These are phyloP conservation scores for Candida loeiensis DNA, from an alignment of 805 yeast genomes.

Conservation along the genomic window DNA sequence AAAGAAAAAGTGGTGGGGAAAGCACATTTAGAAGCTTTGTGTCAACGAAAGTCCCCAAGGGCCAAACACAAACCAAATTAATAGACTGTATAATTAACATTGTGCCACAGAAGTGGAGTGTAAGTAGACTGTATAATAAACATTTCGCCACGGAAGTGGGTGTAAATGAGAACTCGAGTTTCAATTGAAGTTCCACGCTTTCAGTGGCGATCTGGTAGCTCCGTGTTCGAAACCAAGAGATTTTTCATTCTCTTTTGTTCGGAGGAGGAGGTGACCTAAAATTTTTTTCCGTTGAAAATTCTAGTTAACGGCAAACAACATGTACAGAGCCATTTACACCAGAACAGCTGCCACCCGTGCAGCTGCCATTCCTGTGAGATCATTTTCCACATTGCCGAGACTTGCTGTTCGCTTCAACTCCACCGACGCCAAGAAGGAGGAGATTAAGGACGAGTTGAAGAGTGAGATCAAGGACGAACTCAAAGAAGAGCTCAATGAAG, in stretches of 20 bases:
- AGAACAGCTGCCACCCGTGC: slow-evolving; percentile 17
- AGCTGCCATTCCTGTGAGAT: slow-evolving; percentile 15
- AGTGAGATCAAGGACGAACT: slow-evolving; percentile 5
- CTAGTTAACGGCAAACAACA: slow-evolving; percentile 9
- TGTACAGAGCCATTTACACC: slow-evolving; percentile 27
- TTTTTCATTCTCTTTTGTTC: background rate
- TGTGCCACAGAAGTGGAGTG: no score
- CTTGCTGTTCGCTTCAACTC: slow-evolving; percentile 17
- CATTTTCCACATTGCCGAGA: slow-evolving; percentile 12
- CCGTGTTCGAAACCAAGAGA: no score
- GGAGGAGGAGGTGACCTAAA: slow-evolving; percentile 2
- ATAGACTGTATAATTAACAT: no score
- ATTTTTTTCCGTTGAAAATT: slow-evolving; percentile 6
- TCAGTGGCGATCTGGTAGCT: no score
- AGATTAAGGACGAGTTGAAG: slow-evolving; percentile 6
- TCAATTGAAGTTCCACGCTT: no score
- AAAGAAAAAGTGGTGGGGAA: slow-evolving; percentile 15
- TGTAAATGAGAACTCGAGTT: no score
- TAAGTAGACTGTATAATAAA: no score
- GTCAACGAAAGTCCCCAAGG: no score
- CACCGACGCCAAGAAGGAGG: slow-evolving; percentile 13
- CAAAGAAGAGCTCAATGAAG: slow-evolving; percentile 6
- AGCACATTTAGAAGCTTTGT: slow-evolving; percentile 20
- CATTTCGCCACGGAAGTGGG: no score
- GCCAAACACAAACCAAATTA: no score